A percentile compares a stretch with the other conserved stretches of the same genome.
Conservation (phyloP, 2,329 filamentous ascomycete genomes). For the Geosmithia putterillii region DNA sequence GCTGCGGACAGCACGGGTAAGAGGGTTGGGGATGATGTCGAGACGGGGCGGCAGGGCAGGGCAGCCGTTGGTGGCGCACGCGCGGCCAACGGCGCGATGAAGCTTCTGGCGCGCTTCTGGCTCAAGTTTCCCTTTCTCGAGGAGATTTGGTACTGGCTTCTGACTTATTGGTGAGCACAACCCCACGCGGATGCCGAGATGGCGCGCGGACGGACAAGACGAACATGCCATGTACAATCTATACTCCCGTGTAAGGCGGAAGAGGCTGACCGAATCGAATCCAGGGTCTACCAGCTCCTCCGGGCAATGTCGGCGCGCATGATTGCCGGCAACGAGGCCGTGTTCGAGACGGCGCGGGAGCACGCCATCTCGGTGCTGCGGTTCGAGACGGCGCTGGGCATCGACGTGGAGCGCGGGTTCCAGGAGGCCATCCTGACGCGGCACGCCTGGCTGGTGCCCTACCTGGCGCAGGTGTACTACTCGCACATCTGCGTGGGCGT, state of each 20-base stretch:
- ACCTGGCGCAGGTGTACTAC: constrained; percentile 29
- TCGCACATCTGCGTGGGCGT: constrained; percentile 32
- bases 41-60: too few relatives aligned
- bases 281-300: constrained; percentile 27
- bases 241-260: too few relatives aligned
- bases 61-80: too few relatives aligned
- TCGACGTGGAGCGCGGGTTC: constrained; percentile 25
- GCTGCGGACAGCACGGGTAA: too few relatives aligned
- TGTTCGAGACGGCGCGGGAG: constrained; percentile 21
- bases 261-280: background rate
- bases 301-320: constrained; percentile 26
- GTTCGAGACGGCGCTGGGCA: constrained; percentile 20
- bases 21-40: too few relatives aligned
- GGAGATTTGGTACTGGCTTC: constrained; percentile 23
- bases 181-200: too few relatives aligned
- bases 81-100: background rate
- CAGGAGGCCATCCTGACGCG: constrained; percentile 25
- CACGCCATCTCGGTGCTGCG: constrained; percentile 27
- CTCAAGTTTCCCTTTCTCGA: constrained; percentile 17
- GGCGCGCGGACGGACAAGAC: too few relatives aligned
- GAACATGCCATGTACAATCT: too few relatives aligned
- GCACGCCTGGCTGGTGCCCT: constrained; percentile 20
- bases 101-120: constrained; percentile 11
- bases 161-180: constrained; percentile 18
- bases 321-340: constrained; percentile 22